Evolutionary conservation across 306 rosid genomes (phyloP).

Genomic region (Citrullus amarus): DNA sequence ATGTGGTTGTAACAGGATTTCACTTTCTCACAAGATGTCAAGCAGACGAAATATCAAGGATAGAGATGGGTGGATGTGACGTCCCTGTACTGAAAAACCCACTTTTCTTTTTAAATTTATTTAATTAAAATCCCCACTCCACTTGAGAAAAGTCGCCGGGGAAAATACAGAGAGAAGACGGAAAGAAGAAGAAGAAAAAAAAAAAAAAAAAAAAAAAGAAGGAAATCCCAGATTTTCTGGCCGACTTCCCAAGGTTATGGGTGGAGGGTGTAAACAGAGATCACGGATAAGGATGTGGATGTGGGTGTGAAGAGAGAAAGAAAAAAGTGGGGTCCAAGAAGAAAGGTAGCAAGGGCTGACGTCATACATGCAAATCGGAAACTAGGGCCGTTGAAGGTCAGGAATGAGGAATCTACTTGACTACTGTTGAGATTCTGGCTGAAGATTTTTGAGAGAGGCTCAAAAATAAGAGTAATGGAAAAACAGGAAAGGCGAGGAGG

Average conservation of each 20-base stretch:
- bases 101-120: neutral
- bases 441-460: constrained; percentile 42
- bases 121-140: neutral
- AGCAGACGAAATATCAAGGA: constrained; percentile 62
- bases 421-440: constrained; percentile 62
- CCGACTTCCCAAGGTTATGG: constrained; percentile 25
- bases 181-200: neutral
- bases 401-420: constrained; percentile 41
- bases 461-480: constrained; percentile 33
- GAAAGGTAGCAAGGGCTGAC: constrained; percentile 17
- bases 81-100: constrained; percentile 30
- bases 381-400: constrained; percentile 26
- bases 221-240: constrained; percentile 69
- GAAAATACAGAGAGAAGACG: too few species aligned
- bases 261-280: constrained; percentile 18
- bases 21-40: constrained; percentile 33
- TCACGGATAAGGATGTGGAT: constrained; percentile 2
- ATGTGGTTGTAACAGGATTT: constrained; percentile 42
- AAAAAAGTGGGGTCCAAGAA: constrained; percentile 21
- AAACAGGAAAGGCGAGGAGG: neutral
- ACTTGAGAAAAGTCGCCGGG: neutral
- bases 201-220: neutral
- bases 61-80: constrained; percentile 64
- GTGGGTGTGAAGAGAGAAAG: constrained; percentile 9
- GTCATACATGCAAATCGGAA: constrained; percentile 26